These are phyloP conservation scores for Didymellaceae sp. DNA, from an alignment of 2,329 filamentous ascomycete species.

Conservation along the genomic window DNA sequence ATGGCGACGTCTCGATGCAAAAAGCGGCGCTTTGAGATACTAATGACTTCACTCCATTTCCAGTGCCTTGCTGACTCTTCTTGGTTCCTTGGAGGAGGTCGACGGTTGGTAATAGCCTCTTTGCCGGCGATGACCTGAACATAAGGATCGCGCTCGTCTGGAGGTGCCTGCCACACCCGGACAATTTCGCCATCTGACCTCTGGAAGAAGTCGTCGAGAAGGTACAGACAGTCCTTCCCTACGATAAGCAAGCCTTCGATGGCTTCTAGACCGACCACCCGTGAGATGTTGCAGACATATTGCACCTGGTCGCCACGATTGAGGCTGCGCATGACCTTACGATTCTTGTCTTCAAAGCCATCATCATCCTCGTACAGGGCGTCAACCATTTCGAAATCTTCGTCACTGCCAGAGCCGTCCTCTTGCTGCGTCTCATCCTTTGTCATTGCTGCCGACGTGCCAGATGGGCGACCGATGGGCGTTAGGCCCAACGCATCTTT, in stretches of 20 bases:
- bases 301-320: conserved; percentile 91
- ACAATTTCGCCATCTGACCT: conserved; percentile 95
- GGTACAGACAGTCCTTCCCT: conserved; percentile 88
- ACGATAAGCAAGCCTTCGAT: conserved; percentile 93
- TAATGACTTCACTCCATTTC: conserved; percentile 94
- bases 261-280: conserved; percentile 90
- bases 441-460: conserved; percentile 29
- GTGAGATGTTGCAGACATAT: conserved; percentile 92
- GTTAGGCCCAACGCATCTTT: conserved; percentile 41
- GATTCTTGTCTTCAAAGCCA: conserved; percentile 94
- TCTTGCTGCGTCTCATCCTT: conserved; percentile 29
- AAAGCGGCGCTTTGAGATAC: conserved; percentile 93
- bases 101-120: conserved; percentile 63
- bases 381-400: conserved; percentile 95
- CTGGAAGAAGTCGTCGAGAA: conserved; percentile 97
- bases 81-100: conserved; percentile 40
- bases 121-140: conserved; percentile 89
- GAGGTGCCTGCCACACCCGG: conserved; percentile 90
- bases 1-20: conserved; percentile 93
- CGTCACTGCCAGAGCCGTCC: conserved; percentile 65
- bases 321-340: conserved; percentile 94
- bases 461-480: conserved; percentile 29
- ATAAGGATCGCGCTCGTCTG: conserved; percentile 92
- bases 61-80: conserved; percentile 84
- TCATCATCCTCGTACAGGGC: conserved; percentile 87